Evolutionary conservation across 345 rosid genomes (phyloP).

Genomic region (Brassica juncea): DNA sequence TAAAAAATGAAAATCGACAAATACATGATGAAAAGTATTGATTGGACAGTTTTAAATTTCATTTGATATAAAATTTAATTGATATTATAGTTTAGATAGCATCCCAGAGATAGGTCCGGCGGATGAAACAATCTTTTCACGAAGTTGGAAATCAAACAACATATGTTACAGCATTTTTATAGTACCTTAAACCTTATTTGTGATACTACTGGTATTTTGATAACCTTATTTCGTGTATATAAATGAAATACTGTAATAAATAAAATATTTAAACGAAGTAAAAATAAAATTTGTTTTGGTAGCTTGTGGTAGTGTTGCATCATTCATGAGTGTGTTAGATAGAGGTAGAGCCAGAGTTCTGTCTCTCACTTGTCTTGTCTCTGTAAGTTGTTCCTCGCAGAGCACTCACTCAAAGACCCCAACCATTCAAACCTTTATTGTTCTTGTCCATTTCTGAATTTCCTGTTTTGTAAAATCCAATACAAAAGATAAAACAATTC

Average conservation of each 20-base stretch:
- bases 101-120: constrained; percentile 1
- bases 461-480: constrained; percentile 3
- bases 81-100: not conserved
- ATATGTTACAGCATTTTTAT: constrained; percentile 14
- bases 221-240: constrained; percentile 12
- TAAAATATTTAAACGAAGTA: not conserved
- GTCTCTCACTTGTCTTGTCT: constrained; percentile 47
- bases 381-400: constrained; percentile 36
- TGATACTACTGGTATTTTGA: constrained; percentile 8
- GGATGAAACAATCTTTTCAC: constrained; percentile 10
- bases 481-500: constrained; percentile 14
- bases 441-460: constrained; percentile 35
- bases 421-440: constrained; percentile 16
- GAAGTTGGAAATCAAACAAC: constrained; percentile 22
- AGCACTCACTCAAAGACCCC: constrained; percentile 34
- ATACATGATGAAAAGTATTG: constrained; percentile 13
- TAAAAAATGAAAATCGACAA: not conserved
- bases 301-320: constrained; percentile 39
- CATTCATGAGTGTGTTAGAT: constrained; percentile 34
- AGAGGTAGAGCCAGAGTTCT: constrained; percentile 38
- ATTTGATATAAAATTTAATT: not conserved
- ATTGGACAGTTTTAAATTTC: constrained; percentile 15
- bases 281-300: constrained; percentile 18
- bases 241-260: constrained; percentile 9
- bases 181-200: constrained; percentile 1